Base-by-base conservation (phyloP, 192 early-diverging fungal species). In the Coemansia sp. region DNA sequence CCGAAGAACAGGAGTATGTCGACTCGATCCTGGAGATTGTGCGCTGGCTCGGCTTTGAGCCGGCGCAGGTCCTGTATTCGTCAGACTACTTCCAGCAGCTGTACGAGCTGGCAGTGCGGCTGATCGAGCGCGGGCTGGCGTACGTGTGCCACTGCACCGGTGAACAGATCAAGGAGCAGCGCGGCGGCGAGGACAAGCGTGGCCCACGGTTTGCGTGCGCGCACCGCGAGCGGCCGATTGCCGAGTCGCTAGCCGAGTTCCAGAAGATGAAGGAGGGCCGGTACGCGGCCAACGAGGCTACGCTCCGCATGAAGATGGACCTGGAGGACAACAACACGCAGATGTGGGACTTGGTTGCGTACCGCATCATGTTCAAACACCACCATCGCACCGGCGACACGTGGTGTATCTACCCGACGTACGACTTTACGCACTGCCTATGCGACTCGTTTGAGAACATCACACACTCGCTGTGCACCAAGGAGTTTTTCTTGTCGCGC, bases 401-500 rank as follows among this genome's bases (percentile, higher is more conserved):
- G 41, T 99, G 97, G 97, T 91, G 96, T 62, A 91, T 99, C 69
- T 99, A 99, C 68, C 97, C 95, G 41, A 99, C 95, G 8, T 99
- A 99, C 64, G 97, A 99, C 71, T 99, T 87, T 68, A 95, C 95
- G 3, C 97, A 99, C 71, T 99, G 97, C 60, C 81, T 99, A 15
- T 90, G 89, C 54, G 97, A 99, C 74, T 99, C 97, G 14, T 88
- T 99, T 60, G 97, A 99, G 69, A 96, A 99, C 82, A 99, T 99
- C 51, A 95, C 94, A 7, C 97, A 99, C 70, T 98, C 95, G 25
- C 83, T 99, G 48, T 99, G 97, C 82, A 99, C 97, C 1, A 79
- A 87, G 32, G 97, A 99, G 79, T 99, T 99, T 73, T 82, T 64
- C 34, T 87, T 87, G 63, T 92, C 93, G 20, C 89, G 97, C 53